Evolutionary conservation across 2,329 filamentous ascomycete genomes (phyloP), one percentile per base, ranked within the genome.

Genomic region (Didymella glomerata): DNA sequence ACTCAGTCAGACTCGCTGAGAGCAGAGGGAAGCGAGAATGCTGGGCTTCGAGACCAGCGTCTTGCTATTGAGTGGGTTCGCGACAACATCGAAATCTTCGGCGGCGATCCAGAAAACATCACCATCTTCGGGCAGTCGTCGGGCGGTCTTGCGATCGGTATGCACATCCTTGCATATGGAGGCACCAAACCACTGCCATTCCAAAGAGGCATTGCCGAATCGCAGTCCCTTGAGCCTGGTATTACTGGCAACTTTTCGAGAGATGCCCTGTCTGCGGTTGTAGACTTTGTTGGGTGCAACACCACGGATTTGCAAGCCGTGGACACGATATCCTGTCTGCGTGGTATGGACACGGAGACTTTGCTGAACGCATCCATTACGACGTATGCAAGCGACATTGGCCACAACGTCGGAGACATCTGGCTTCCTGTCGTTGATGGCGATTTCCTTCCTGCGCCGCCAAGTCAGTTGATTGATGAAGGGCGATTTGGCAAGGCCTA

Each of bases 361-460:
- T 71, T 86, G 5, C 72, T 84, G 16, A 73, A 80, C 41, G 77
- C 81, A 0, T 79, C 82, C 0, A 64, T 81, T n/a, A 66, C 72
- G 0, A 83, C 81, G 0, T 80, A 82, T 52, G 42, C 60, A 9
- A 67, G 62, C 5, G 80, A 79, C 48, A 74, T 77, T 16, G 60
- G 51, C 2, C 68, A 73, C 38, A 78, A 77, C 41, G 66, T 76
- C 49, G 83, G 83, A 13, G 83, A 85, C 54, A 78, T 83, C 48
- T 85, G 81, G 79, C 38, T 84, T 0, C 83, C 83, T 0, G 77
- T 73, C 0, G 80, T 84, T 0, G 82, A 85, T 57, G 79, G 78
- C 14, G 81, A 83, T 63, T 83, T 83, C 63, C 69, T 84, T n/a
- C 81, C 81, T 25, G 77, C 72, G 1, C 68, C 81, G 5, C 78